Base-by-base conservation (phyloP, 305 asterid genomes). In the Fraxinus xanthoxyloides region DNA sequence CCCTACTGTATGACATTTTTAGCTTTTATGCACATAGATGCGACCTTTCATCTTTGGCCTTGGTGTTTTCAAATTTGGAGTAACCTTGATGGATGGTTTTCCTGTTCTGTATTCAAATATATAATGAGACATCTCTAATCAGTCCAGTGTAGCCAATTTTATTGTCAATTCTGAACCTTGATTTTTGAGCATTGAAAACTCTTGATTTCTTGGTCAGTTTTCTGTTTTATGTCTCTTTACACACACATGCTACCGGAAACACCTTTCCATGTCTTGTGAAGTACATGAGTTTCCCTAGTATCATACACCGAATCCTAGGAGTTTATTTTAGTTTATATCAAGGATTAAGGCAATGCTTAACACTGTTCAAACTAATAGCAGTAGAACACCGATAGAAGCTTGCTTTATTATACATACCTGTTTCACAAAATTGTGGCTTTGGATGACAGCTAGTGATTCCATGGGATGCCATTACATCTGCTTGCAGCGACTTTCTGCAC, bases 391-490 rank as follows among this genome's bases (percentile, higher is more conserved):
- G 36, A 69, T 10, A 17, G 36, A n/a, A 38, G 46, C 65, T 81
- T 81, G 36, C 36, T 48, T 77, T 43, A 77, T 81, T 82, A 69
- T 77, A 74, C 76, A 73, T 61, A 30, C 73, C 84, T 12, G 36
- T 76, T 77, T 36, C 72, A 59, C 48, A 17, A 79, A 30, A 73
- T 56, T 46, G 15, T 83, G 83, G 81, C 79, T 87, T 88, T 86
- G 88, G 84, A 73, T 89, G 87, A 74, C 93, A 96, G 99, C 90
- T 94, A 89, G 97, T 96, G 90, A 93, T 96, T 90, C 98, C 99
- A 19, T 96, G 99, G 98, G 95, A 90, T 86, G 97, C 98, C 84
- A 91, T 94, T 89, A 90, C 90, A 88, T 88, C 93, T 85, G 91
- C 91, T 78, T 94, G 93, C 89, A 84, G 85, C 82, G 90, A 85